These are phyloP conservation scores for Clonostachys sp. DNA, from an alignment of 2,329 filamentous ascomycete genomes.

Conservation along the genomic window DNA sequence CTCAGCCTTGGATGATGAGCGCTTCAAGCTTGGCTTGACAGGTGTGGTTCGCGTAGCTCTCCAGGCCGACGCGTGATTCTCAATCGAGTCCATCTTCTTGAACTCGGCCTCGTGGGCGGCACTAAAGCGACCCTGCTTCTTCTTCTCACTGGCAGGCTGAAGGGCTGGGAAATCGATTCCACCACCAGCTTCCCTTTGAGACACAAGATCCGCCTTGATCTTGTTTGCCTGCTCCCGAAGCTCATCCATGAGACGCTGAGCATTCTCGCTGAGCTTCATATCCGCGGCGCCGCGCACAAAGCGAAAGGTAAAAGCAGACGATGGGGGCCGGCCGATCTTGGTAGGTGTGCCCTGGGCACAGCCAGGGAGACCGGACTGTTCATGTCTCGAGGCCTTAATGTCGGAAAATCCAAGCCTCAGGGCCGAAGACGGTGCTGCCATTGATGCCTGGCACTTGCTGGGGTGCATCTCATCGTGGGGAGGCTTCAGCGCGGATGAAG, in stretches of 20 bases:
- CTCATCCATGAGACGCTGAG: slow-evolving; percentile 57
- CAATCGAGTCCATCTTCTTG: slow-evolving; percentile 97
- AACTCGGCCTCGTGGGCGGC: slow-evolving; percentile 84
- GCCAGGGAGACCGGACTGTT: slow-evolving; percentile 34
- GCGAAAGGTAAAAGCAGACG: slow-evolving; percentile 64
- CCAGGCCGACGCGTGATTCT: slow-evolving; percentile 76
- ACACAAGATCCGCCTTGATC: slow-evolving; percentile 65
- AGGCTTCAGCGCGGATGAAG: slow-evolving; percentile 63
- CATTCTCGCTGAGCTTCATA: slow-evolving; percentile 54
- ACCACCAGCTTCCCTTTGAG: slow-evolving; percentile 53
- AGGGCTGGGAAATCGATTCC: slow-evolving; percentile 43
- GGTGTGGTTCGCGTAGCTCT: slow-evolving; percentile 47
- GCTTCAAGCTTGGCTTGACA: slow-evolving; percentile 41
- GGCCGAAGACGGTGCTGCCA: slow-evolving; percentile 72
- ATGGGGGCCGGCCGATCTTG: slow-evolving; percentile 44
- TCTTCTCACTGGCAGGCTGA: slow-evolving; percentile 75
- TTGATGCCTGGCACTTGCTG: slow-evolving; percentile 72
- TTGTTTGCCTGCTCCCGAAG: slow-evolving; percentile 67
- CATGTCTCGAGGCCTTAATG: slow-evolving; percentile 48
- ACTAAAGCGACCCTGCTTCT: slow-evolving; percentile 75
- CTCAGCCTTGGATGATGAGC: slow-evolving; percentile 43
- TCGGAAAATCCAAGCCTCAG: slow-evolving; percentile 79
- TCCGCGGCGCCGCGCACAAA: slow-evolving; percentile 49
- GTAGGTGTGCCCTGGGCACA: slow-evolving; percentile 58
- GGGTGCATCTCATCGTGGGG: slow-evolving; percentile 86